A percentile compares a stretch with the other conserved stretches of the same genome.
phyloP scores from a whole-genome alignment of 1,284 basidiomycete species.

The Bjerkandera adusta region DNA sequence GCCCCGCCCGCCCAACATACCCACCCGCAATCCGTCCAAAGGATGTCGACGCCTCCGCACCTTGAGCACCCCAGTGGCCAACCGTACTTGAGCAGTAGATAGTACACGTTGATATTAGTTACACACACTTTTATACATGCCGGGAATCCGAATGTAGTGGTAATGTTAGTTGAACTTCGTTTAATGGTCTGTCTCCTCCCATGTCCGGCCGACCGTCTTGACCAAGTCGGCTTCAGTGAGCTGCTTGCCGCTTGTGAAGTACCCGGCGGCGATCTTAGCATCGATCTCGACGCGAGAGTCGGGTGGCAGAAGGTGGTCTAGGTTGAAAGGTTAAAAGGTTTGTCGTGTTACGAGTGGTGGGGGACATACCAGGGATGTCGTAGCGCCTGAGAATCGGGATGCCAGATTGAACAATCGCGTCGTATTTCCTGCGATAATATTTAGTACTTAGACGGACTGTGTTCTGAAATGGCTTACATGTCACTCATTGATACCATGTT shows the following conservation, averaged over 20 bases:
- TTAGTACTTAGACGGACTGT: background rate
- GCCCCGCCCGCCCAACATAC: too few relatives aligned
- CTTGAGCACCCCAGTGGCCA: too few relatives aligned
- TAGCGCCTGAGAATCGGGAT: slow-evolving; percentile 84
- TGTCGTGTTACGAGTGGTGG: background rate
- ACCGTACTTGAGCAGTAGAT: too few relatives aligned
- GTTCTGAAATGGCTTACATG: slow-evolving; percentile 47
- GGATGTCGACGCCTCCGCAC: too few relatives aligned
- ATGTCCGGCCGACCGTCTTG: slow-evolving; percentile 86
- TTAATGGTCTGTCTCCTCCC: slow-evolving; percentile 81
- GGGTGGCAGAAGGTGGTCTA: slow-evolving; percentile 82
- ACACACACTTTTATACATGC: too few relatives aligned
- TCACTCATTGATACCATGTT: slow-evolving; percentile 93
- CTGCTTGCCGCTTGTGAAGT: slow-evolving; percentile 81
- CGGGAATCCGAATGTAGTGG: too few relatives aligned
- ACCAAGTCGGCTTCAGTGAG: slow-evolving; percentile 74
- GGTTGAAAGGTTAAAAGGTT: background rate
- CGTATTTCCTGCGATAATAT: slow-evolving; percentile 78
- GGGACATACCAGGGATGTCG: slow-evolving; percentile 70
- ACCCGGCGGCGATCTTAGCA: slow-evolving; percentile 91
- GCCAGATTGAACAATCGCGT: slow-evolving; percentile 86
- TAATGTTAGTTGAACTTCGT: too few relatives aligned
- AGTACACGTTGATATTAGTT: too few relatives aligned
- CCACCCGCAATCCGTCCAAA: too few relatives aligned
- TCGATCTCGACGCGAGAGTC: slow-evolving; percentile 96